phyloP scores from a whole-genome alignment of 495 filamentous ascomycete genomes.

The Talaromyces stipitatus region DNA sequence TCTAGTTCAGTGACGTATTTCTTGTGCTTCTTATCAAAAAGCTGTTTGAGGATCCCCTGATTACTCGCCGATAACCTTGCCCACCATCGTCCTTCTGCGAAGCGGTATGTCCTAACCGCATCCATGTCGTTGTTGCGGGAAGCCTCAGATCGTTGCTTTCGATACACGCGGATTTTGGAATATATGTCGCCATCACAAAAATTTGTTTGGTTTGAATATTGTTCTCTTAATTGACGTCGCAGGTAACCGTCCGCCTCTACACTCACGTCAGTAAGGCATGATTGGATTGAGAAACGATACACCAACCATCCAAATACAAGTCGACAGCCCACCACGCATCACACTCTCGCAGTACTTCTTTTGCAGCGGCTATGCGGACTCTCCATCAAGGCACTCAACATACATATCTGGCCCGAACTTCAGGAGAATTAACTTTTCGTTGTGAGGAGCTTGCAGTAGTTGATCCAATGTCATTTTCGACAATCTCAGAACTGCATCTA shows the following conservation, averaged over 20 bases:
- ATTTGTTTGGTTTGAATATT: not conserved
- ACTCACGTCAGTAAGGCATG: not conserved
- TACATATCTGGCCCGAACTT: no score
- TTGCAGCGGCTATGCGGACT: not conserved
- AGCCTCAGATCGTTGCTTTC: no score
- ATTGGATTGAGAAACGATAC: not conserved
- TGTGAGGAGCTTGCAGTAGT: no score
- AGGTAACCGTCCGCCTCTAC: not conserved
- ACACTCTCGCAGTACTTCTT: not conserved
- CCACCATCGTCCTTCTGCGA: not conserved
- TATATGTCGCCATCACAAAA: not conserved
- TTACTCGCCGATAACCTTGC: not conserved
- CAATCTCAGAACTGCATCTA: no score
- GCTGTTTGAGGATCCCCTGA: not conserved
- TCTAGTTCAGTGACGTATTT: not conserved
- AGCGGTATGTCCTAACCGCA: no score
- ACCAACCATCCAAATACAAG: not conserved
- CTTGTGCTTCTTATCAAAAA: not conserved
- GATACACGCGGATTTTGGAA: not conserved
- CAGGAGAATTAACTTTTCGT: no score
- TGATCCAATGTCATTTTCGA: no score
- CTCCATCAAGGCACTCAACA: no score
- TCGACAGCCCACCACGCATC: not conserved
- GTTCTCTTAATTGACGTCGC: not conserved
- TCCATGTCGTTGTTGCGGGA: not conserved